Base-by-base conservation (phyloP, 139 green algal species). In the Chlamydomonas sphaeroides region DNA sequence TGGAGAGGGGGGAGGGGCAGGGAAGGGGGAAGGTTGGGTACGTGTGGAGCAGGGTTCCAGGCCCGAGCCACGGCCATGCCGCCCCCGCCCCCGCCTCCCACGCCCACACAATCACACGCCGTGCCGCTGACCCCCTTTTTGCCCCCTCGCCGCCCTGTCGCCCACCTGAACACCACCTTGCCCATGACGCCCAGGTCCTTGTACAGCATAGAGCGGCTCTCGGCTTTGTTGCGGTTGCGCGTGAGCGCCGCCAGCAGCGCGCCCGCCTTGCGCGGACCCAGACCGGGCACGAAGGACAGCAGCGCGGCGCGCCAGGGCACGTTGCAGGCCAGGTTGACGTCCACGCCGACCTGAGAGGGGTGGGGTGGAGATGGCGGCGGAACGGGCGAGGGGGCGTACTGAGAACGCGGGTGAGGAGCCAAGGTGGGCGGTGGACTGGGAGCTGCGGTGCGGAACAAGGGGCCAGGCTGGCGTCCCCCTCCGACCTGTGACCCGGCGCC, bases 221-320 rank as follows among this genome's bases (percentile, higher is more conserved):
- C 85, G n/a, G 93, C 88, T 79, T 87, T 85, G 78, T 88, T 88
- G 33, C 80, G 83, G 68, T 90, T 86, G 38, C 81, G 81, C 51
- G 81, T 63, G 35, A 95, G 71, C 25, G 80, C 85, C 36, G 87
- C 85, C 86, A 97, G 80, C 87, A 98, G 88, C 45, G 90, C 83
- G 0, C 68, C 59, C 1, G 96, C 94, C 84, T 99, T 99, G 71
- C 96, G 89, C 5, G 95, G 95, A 0, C 96, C 96, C 68, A 99
- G 91, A 18, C 95, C 96, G 17, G 93, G 86, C 32, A 97, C 91
- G 82, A 96, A 99, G 71, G 93, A 88, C 72, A 99, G 93, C 69
- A 86, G 53, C 8, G 91, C 59, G 25, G 88, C 75, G 35, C 90
- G 87, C 96, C 96, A 99, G 15, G 89, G 21, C 48, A 91, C 88